Conservation (phyloP, 805 yeast species). For the Candida succiphila region DNA sequence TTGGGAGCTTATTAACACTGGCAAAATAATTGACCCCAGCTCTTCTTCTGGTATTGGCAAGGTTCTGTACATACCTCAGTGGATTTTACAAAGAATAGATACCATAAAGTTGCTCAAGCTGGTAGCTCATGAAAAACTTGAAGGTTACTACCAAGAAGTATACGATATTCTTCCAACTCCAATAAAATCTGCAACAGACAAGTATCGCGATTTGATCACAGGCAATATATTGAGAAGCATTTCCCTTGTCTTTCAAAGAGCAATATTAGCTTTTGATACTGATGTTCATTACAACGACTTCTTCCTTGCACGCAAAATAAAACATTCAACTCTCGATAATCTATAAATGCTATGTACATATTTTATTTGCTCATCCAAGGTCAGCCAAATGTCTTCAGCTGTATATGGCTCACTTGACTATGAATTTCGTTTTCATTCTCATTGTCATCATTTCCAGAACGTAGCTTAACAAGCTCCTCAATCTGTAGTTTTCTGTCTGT, state of each 20-base stretch:
- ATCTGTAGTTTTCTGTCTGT: constrained; percentile 30
- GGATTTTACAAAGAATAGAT: neutral
- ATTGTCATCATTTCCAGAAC: no score
- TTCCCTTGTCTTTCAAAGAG: no score
- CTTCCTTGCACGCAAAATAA: constrained; percentile 11
- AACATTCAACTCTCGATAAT: no score
- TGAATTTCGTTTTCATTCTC: no score
- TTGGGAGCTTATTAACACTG: constrained; percentile 44
- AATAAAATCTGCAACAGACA: no score
- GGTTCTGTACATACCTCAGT: constrained; percentile 40
- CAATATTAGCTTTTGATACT: constrained; percentile 1
- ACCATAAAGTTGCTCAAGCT: no score
- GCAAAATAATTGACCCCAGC: constrained; percentile 41
- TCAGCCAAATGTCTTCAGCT: constrained; percentile 38
- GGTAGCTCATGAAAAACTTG: no score
- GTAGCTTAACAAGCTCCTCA: constrained; percentile 35
- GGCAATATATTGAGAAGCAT: neutral
- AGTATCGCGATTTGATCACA: neutral
- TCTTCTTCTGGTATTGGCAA: constrained; percentile 45
- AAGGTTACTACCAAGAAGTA: neutral
- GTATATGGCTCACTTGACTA: no score
- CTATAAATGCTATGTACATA: no score
- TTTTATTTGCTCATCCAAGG: neutral
- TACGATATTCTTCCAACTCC: neutral
- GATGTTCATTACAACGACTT: constrained; percentile 11